Evolutionary conservation across 2,329 filamentous ascomycete genomes (phyloP).

Genomic region (Epichloe bromicola): DNA sequence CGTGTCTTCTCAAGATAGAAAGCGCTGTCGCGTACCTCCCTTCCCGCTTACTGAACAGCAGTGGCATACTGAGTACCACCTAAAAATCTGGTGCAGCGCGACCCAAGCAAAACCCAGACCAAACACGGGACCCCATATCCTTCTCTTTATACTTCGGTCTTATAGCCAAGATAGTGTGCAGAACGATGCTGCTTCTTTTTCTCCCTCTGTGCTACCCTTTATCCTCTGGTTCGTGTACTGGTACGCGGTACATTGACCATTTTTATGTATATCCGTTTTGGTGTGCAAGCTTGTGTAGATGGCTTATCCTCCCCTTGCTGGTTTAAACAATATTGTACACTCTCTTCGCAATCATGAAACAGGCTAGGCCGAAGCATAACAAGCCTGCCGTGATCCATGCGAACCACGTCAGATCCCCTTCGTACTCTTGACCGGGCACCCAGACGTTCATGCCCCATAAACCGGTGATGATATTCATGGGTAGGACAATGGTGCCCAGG

Average conservation of each 20-base stretch:
- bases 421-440: constrained; percentile 81
- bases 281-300: not conserved
- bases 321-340: constrained; percentile 64
- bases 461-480: constrained; percentile 98
- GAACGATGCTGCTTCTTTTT: not conserved
- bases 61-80: no score
- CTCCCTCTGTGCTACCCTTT: no score
- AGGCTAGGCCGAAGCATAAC: constrained; percentile 63
- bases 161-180: not conserved
- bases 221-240: no score
- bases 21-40: no score
- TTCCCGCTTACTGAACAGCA: no score
- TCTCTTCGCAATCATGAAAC: constrained; percentile 72
- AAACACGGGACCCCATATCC: not conserved
- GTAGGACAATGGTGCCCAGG: constrained; percentile 88
- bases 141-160: not conserved
- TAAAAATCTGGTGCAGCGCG: not conserved
- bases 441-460: constrained; percentile 99
- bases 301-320: not conserved
- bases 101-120: not conserved
- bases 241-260: no score
- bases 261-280: not conserved
- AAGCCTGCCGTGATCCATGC: constrained; percentile 61
- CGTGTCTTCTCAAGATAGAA: no score
- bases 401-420: constrained; percentile 65